These are phyloP conservation scores for Drosera capensis DNA, from an alignment of 148 eudicot genomes.

Conservation along the genomic window DNA sequence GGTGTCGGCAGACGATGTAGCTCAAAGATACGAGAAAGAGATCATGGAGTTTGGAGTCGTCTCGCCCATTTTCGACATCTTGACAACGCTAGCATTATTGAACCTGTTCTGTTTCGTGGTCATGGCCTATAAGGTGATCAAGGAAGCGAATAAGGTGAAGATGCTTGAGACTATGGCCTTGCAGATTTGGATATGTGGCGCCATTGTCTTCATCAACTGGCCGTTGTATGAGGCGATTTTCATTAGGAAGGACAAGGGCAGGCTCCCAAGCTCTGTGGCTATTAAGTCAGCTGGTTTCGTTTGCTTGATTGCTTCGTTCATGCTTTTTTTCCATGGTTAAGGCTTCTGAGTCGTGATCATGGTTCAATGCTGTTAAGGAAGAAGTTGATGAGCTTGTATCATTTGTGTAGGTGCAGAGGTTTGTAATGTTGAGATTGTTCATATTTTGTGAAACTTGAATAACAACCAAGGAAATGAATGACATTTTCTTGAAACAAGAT, in stretches of 20 bases:
- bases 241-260: conserved; percentile 52
- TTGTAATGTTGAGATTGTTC: too few relatives aligned
- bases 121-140: conserved; percentile 1
- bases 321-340: not conserved
- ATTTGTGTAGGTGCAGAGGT: too few relatives aligned
- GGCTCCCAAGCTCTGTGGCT: conserved; percentile 40
- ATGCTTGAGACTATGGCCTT: conserved; percentile 15
- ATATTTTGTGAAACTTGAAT: too few relatives aligned
- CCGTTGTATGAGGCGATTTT: conserved; percentile 50
- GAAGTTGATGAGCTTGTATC: too few relatives aligned
- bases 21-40: conserved; percentile 37
- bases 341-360: not conserved
- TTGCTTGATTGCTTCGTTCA: not conserved
- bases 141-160: not conserved
- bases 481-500: too few relatives aligned
- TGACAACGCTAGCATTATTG: conserved; percentile 38
- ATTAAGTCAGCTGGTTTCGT: conserved; percentile 14
- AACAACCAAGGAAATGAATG: too few relatives aligned
- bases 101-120: conserved; percentile 30
- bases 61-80: conserved; percentile 43
- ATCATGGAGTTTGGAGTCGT: conserved; percentile 55
- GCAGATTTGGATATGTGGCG: conserved; percentile 39
- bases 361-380: not conserved
- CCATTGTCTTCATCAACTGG: conserved; percentile 32
- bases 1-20: conserved; percentile 29